phyloP scores from a whole-genome alignment of 176 grass and related monocot genomes.

The Oropetium thomaeum region DNA sequence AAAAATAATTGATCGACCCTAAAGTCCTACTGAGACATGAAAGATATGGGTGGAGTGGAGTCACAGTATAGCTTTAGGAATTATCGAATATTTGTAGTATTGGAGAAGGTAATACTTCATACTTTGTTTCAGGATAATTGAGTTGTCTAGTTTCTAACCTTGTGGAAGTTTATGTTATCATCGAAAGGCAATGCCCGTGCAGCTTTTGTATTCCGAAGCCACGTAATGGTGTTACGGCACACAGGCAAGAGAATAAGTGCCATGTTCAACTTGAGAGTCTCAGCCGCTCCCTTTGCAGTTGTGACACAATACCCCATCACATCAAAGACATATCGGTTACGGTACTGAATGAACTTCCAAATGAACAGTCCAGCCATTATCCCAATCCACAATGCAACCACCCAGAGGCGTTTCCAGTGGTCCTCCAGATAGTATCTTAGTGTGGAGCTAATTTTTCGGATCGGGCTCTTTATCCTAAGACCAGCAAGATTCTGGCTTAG shows the following conservation, averaged over 20 bases:
- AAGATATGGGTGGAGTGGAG: no score
- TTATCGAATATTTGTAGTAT: no score
- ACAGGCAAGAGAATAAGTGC: constrained; percentile 88
- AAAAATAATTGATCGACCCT: background rate
- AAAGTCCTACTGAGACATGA: background rate
- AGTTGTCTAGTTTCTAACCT: constrained; percentile 45
- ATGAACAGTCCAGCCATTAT: constrained; percentile 83
- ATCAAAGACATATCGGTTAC: constrained; percentile 56
- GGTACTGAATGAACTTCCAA: constrained; percentile 97
- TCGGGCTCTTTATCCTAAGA: constrained; percentile 54
- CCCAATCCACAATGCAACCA: constrained; percentile 75
- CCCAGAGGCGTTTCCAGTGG: constrained; percentile 95
- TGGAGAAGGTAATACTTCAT: no score
- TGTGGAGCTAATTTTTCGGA: constrained; percentile 69
- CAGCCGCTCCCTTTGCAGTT: constrained; percentile 82
- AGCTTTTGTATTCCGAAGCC: constrained; percentile 78
- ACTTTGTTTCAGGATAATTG: background rate
- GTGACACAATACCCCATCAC: constrained; percentile 96
- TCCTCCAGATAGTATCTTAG: constrained; percentile 87
- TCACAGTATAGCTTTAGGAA: no score
- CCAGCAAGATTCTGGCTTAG: constrained; percentile 74
- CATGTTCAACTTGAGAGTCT: constrained; percentile 98
- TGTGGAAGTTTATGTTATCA: constrained; percentile 97
- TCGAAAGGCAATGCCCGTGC: constrained; percentile 79
- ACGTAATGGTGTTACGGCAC: constrained; percentile 95